These are phyloP conservation scores for Musa troglodytarum DNA, from an alignment of 176 grass and related monocot species.

Conservation along the genomic window DNA sequence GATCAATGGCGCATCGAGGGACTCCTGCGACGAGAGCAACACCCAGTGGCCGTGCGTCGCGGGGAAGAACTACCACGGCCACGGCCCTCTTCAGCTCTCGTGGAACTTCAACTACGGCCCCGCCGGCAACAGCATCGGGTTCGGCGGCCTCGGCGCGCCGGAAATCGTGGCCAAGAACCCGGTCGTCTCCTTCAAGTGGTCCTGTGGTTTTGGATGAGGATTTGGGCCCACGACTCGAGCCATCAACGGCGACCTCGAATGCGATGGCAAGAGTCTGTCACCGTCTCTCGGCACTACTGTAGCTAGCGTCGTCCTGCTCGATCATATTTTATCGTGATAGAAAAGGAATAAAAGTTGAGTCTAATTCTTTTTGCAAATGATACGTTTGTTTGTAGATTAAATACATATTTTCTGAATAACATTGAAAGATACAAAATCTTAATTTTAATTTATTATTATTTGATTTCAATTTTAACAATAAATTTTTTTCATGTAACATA, in stretches of 20 bases:
- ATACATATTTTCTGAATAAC: too few relatives aligned
- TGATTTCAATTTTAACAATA: too few relatives aligned
- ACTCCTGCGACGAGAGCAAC: conserved; percentile 50
- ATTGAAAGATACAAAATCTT: too few relatives aligned
- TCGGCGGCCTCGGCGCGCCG: conserved; percentile 49
- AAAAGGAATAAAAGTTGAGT: too few relatives aligned
- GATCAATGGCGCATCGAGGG: background rate
- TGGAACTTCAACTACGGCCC: conserved; percentile 94
- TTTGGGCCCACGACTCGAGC: conserved; percentile 50
- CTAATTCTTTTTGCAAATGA: too few relatives aligned
- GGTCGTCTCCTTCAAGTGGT: conserved; percentile 50
- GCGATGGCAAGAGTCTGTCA: conserved; percentile 23
- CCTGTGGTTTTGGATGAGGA: conserved; percentile 65
- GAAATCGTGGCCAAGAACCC: conserved; percentile 55
- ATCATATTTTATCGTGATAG: too few relatives aligned
- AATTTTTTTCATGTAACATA: too few relatives aligned
- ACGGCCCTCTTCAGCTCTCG: conserved; percentile 61
- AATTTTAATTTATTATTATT: too few relatives aligned
- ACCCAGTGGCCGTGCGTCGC: conserved; percentile 44
- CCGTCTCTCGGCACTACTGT: too few relatives aligned
- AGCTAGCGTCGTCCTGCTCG: too few relatives aligned
- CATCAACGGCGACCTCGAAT: conserved; percentile 60
- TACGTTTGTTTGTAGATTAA: too few relatives aligned
- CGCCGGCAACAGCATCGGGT: conserved; percentile 59
- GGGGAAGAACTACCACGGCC: conserved; percentile 77